Conservation (phyloP, 495 filamentous ascomycete genomes). For the Amorphotheca resinae region DNA sequence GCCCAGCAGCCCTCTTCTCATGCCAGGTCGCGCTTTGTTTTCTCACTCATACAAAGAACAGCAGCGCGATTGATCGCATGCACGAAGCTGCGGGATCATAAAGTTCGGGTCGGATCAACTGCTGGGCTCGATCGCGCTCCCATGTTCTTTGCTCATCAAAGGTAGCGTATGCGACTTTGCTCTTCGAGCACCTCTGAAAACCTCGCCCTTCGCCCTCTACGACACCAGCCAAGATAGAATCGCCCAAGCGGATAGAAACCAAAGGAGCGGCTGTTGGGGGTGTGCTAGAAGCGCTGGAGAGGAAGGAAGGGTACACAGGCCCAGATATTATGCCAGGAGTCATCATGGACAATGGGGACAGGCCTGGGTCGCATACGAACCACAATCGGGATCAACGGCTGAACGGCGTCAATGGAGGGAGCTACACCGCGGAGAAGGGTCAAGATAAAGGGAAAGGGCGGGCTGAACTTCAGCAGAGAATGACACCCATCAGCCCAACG, state of each 20-base stretch:
- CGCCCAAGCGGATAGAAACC: slow-evolving; percentile 12
- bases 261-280: slow-evolving; percentile 15
- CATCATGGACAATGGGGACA: slow-evolving; percentile 40
- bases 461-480: slow-evolving; percentile 16
- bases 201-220: slow-evolving; percentile 1
- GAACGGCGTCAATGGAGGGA: slow-evolving; percentile 27
- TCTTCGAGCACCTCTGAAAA: slow-evolving; percentile 4
- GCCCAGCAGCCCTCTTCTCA: slow-evolving; percentile 15
- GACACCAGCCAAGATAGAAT: slow-evolving; percentile 23
- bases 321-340: slow-evolving; percentile 27
- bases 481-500: slow-evolving; percentile 16
- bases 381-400: slow-evolving; percentile 32
- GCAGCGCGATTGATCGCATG: slow-evolving; percentile 1
- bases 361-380: slow-evolving; percentile 33
- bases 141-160: slow-evolving; percentile 9
- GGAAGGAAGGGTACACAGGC: slow-evolving; percentile 8
- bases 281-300: slow-evolving; percentile 9
- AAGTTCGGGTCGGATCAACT: no score
- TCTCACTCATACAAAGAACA: slow-evolving; percentile 11
- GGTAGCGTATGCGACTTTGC: slow-evolving; percentile 20
- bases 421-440: slow-evolving; percentile 6
- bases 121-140: slow-evolving; percentile 14
- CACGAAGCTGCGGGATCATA: no score
- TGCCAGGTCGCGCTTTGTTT: slow-evolving; percentile 20
- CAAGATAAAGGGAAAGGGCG: slow-evolving; percentile 16